Conservation (phyloP, 1,284 basidiomycete species). For the Phellopilus nigrolimitatus region DNA sequence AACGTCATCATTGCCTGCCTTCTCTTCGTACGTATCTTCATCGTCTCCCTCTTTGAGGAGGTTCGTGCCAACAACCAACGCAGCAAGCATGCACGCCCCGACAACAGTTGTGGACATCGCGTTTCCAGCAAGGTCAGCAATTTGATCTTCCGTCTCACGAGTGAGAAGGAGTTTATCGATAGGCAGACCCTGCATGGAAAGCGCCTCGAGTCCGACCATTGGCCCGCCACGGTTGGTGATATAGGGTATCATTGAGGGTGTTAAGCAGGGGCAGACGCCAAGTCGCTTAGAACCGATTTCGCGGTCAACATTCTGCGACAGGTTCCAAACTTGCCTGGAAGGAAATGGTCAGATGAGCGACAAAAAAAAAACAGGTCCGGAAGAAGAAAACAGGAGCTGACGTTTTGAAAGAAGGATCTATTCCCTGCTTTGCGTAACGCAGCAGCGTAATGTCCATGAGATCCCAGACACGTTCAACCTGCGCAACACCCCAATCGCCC, state of each 20-base stretch:
- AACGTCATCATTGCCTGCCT: constrained; percentile 36
- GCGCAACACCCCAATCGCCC: constrained; percentile 88
- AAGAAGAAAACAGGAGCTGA: constrained; percentile 35
- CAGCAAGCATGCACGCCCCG: constrained; percentile 83
- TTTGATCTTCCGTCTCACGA: constrained; percentile 88
- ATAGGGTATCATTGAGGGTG: constrained; percentile 95
- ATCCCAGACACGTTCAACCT: constrained; percentile 94
- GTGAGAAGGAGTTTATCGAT: constrained; percentile 89
- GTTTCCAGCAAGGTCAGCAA: constrained; percentile 93
- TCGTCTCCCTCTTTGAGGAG: constrained; percentile 64
- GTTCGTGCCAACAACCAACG: constrained; percentile 63
- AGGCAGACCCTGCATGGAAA: constrained; percentile 91
- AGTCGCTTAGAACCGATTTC: constrained; percentile 77
- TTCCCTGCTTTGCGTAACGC: constrained; percentile 73
- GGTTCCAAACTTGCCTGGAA: constrained; percentile 83
- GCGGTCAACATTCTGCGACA: constrained; percentile 95
- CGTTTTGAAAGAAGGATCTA: constrained; percentile 86
- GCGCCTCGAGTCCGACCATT: constrained; percentile 88
- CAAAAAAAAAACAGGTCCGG: too few species aligned
- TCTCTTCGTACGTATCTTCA: constrained; percentile 57
- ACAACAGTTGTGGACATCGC: constrained; percentile 98
- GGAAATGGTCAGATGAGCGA: constrained; percentile 15
- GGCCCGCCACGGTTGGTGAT: constrained; percentile 96
- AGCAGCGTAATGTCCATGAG: constrained; percentile 88
- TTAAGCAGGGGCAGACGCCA: constrained; percentile 89